phyloP scores from a whole-genome alignment of 2,329 filamentous ascomycete genomes.

The Zarea fungicola region DNA sequence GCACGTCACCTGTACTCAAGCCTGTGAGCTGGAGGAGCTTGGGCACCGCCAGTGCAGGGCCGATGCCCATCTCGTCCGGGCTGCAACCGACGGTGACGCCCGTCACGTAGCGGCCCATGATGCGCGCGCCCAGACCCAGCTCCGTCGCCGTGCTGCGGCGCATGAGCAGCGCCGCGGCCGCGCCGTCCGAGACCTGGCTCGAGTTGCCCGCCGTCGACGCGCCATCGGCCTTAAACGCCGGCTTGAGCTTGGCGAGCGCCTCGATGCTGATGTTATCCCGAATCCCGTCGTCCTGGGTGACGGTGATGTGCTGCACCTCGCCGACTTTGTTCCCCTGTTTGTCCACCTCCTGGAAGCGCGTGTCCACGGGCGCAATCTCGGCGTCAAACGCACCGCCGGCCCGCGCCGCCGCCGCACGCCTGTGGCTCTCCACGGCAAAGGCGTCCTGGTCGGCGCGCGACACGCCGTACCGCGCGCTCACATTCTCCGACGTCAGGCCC shows the following conservation, averaged over 20 bases:
- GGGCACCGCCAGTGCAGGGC: conserved; percentile 81
- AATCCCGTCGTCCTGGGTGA: conserved; percentile 79
- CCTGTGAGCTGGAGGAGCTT: conserved; percentile 68
- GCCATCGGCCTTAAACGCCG: conserved; percentile 73
- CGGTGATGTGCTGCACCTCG: conserved; percentile 57
- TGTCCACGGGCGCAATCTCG: conserved; percentile 78
- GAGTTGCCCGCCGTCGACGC: conserved; percentile 81
- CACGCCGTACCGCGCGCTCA: conserved; percentile 71
- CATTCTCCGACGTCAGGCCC: conserved; percentile 87
- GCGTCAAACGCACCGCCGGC: conserved; percentile 63
- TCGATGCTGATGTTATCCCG: conserved; percentile 62
- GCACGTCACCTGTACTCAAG: conserved; percentile 62
- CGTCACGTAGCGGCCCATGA: conserved; percentile 79
- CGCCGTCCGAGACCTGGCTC: conserved; percentile 82
- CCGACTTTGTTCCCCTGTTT: conserved; percentile 53
- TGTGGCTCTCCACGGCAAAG: conserved; percentile 72
- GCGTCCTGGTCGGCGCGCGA: conserved; percentile 72
- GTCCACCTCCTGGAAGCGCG: conserved; percentile 59
- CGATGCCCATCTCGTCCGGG: conserved; percentile 92
- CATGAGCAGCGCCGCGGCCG: conserved; percentile 80
- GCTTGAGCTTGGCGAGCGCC: conserved; percentile 73
- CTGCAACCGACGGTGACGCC: conserved; percentile 71
- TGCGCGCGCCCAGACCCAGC: conserved; percentile 61
- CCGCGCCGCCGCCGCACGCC: conserved; percentile 66
- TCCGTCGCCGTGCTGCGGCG: conserved; percentile 70